Base-by-base conservation (phyloP, 495 filamentous ascomycete species). In the Hapsidospora chrysogenum region DNA sequence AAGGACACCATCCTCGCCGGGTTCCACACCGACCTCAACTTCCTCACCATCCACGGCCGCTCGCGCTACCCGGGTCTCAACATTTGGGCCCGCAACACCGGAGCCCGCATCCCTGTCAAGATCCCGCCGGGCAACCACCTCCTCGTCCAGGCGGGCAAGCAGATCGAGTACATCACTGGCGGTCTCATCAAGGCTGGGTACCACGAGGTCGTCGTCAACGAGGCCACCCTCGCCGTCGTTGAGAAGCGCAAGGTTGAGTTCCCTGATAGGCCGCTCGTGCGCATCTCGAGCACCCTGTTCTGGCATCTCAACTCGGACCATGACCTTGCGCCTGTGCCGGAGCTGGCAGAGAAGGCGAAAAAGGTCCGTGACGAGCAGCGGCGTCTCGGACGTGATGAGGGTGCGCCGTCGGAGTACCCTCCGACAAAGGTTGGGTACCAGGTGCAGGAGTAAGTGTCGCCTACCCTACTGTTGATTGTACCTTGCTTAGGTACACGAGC, bases 1-100 rank as follows among this genome's bases (percentile, higher is more conserved):
- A 54, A 56, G 31, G 53, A 64, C 49, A 67, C 62, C 25, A 67
- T 67, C 50, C 51, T 67, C 7, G 63, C 63, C 7, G 63, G 63
- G 17, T 67, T 67, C 50, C 63, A 67, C 45, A 64, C 61, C 9
- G 63, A 67, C 41, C 59, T 67, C 21, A 67, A 67, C 50, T 67
- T 67, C 56, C 51, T 67, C 11, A 67, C 63, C 41, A 67, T 67
- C 49, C 63, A 67, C 53, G 63, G 63, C 25, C 63, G 63, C 41
- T 65, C 61, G 25, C 60, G 63, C 26, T 67, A 67, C 34, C 61
- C 63, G 3, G 63, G 63, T 29, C 48, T 67, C 42, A 58, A 67
- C 58, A 57, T 67, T 39, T 67, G 63, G 63, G 63, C 63, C 29
- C 59, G 63, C 36, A 67, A 67, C 54, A 67, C 60, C 17, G 63